Conservation (phyloP, 2,329 filamentous ascomycete genomes). For the Immersiporthe knoxdaviesiana region DNA sequence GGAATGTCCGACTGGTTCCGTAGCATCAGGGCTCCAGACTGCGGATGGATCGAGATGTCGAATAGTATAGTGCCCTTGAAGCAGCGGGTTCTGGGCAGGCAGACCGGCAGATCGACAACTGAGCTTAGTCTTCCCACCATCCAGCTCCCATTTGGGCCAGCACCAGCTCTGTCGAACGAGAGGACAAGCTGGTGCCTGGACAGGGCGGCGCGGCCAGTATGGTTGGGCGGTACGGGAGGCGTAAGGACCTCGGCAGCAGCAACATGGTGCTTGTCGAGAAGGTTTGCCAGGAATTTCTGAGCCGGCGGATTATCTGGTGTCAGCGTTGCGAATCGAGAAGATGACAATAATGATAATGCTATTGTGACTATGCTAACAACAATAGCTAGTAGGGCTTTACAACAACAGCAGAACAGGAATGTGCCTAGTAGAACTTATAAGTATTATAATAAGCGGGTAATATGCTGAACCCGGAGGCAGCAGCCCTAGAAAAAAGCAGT, state of each 20-base stretch:
- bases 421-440: too few species aligned
- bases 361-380: too few species aligned
- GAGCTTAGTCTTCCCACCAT: neutral
- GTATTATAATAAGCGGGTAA: too few species aligned
- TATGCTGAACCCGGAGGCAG: too few species aligned
- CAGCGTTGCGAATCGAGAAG: slow-evolving; percentile 4
- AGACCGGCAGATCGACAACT: slow-evolving; percentile 10
- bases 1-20: neutral
- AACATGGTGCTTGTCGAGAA: slow-evolving; percentile 4
- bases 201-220: neutral
- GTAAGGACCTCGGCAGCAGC: too few species aligned
- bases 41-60: slow-evolving; percentile 7
- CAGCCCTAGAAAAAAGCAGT: too few species aligned
- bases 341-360: neutral
- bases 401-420: too few species aligned
- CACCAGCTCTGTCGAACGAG: neutral
- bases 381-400: too few species aligned
- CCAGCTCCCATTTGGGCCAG: neutral
- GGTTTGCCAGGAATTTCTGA: slow-evolving; percentile 8
- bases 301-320: slow-evolving; percentile 14
- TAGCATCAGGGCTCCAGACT: slow-evolving; percentile 1
- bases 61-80: neutral
- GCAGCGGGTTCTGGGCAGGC: slow-evolving; percentile 3
- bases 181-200: slow-evolving; percentile 17
- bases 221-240: neutral